Conservation (phyloP, 2,329 filamentous ascomycete genomes). For the Didymella arachidicola region DNA sequence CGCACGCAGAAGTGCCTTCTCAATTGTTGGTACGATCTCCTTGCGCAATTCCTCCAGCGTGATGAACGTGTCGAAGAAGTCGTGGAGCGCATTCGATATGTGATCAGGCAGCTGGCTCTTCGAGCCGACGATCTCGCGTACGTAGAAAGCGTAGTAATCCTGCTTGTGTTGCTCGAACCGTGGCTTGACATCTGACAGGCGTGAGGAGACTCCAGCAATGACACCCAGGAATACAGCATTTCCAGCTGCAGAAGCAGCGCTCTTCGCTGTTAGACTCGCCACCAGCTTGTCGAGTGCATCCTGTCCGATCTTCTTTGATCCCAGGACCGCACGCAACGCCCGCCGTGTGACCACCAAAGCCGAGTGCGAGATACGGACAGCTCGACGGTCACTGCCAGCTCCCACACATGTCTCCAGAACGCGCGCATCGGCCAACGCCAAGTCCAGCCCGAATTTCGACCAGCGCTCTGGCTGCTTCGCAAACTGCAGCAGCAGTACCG, state of each 20-base stretch:
- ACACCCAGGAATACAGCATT: constrained; percentile 83
- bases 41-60: constrained; percentile 76
- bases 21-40: constrained; percentile 79
- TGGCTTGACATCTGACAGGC: constrained; percentile 69
- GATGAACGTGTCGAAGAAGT: constrained; percentile 83
- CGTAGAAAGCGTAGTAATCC: constrained; percentile 82
- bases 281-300: constrained; percentile 71
- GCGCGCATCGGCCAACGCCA: constrained; percentile 74
- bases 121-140: constrained; percentile 83
- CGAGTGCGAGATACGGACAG: constrained; percentile 70
- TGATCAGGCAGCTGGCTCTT: constrained; percentile 74
- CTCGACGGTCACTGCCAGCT: constrained; percentile 36
- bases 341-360: constrained; percentile 80
- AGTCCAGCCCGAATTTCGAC: constrained; percentile 69
- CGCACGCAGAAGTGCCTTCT: constrained; percentile 86
- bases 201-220: constrained; percentile 83
- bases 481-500: constrained; percentile 76
- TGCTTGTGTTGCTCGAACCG: constrained; percentile 71
- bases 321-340: constrained; percentile 77
- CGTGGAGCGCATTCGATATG: constrained; percentile 73
- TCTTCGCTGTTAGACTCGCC: constrained; percentile 72
- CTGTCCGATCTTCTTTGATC: constrained; percentile 63
- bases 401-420: constrained; percentile 80
- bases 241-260: constrained; percentile 67
- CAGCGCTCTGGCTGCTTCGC: constrained; percentile 66